Conservation (phyloP, 2,329 filamentous ascomycete species). For the Fusarium musae region DNA sequence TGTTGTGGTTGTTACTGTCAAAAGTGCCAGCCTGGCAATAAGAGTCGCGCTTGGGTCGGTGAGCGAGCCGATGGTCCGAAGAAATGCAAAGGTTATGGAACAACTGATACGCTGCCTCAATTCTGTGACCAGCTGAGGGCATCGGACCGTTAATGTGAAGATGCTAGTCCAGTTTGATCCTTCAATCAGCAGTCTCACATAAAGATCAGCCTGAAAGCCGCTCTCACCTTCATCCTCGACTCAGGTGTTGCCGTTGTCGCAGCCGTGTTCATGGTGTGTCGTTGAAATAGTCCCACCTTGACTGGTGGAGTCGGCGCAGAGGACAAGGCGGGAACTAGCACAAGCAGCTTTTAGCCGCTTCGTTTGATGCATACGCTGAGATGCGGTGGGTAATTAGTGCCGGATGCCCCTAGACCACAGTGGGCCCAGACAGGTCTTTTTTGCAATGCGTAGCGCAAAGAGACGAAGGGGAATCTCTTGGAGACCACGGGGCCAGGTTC, state of each 20-base stretch:
- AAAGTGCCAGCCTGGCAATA: constrained; percentile 19
- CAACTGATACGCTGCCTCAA: neutral
- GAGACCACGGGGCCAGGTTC: constrained; percentile 18
- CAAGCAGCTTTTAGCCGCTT: constrained; percentile 40
- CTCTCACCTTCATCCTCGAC: neutral
- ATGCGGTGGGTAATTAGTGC: constrained; percentile 16
- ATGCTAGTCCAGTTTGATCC: neutral
- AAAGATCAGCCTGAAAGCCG: constrained; percentile 17
- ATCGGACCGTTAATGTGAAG: neutral
- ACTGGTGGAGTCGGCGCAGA: constrained; percentile 25
- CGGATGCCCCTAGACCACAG: constrained; percentile 7
- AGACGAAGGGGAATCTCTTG: constrained; percentile 9
- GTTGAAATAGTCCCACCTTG: constrained; percentile 43
- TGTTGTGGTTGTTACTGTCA: neutral
- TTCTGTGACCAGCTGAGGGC: neutral
- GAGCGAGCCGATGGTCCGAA: constrained; percentile 25
- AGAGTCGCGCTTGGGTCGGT: constrained; percentile 32
- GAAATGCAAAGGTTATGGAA: neutral
- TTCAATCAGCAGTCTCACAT: neutral
- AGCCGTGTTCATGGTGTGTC: constrained; percentile 45
- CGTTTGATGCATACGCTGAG: constrained; percentile 46
- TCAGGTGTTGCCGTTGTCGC: constrained; percentile 19
- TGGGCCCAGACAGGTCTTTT: constrained; percentile 28
- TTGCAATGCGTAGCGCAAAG: constrained; percentile 16
- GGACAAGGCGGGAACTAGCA: constrained; percentile 47